Evolutionary conservation across 2,329 filamentous ascomycete species (phyloP), one percentile per base, ranked within the genome.

Genomic region (Phoma herbarum): DNA sequence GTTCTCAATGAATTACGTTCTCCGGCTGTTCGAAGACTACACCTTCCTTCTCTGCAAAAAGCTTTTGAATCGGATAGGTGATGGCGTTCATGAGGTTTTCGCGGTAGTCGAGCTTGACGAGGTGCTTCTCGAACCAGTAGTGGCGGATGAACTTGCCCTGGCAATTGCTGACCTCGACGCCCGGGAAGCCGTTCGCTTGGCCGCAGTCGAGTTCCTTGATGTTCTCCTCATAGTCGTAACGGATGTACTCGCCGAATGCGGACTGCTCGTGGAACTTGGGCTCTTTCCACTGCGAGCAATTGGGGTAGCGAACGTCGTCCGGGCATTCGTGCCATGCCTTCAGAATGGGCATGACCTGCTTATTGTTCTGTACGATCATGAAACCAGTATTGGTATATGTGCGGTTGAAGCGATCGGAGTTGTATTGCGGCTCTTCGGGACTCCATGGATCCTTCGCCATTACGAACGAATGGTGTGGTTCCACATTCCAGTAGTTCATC

Each of bases 351-450:
- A 79, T 79, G 0, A 81, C 82, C 61, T 78, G 78, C 16, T 77
- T 69, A 64, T 82, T 82, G 69, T 83, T 83, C 72, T 85, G 83
- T 3, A 82, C 79, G 37, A 85, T 73, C 69, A 85, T 83, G 75
- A 85, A 84, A 18, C 83, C 83, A 1, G 83, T 83, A 74, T 85
- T 85, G 65, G 76, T 76, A 79, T 82, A 63, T 75, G 74, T 74
- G 47, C 72, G 72, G 59, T 79, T 78, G 60, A 77, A 74, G 49
- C 73, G 72, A 62, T 83, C 81, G 11, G 73, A 76, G 69, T 82
- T 81, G 59, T 61, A 70, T 25, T 75, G 65, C 14, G 69, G 69
- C 43, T 76, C 61, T n/a, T 65, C 63, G 0, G 65, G 56, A 23
- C 66, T 66, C 72, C 74, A 74, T 3, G 81, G 80, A 42, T 83